phyloP scores from a whole-genome alignment of 805 yeast genomes.

The Deakozyma indianensis region DNA sequence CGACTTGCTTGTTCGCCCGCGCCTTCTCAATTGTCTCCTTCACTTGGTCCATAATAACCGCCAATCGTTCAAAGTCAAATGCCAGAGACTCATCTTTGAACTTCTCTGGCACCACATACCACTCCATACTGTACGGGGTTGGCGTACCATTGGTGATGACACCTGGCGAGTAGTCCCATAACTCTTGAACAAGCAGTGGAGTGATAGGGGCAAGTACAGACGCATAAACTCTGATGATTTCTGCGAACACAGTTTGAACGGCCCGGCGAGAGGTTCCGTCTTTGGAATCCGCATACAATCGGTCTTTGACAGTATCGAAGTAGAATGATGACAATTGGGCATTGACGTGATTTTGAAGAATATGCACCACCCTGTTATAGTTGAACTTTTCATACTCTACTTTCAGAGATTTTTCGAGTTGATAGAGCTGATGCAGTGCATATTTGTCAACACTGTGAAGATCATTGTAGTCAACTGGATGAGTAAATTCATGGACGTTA shows the following conservation, averaged over 20 bases:
- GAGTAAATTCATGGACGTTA: constrained; percentile 36
- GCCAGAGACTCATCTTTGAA: constrained; percentile 26
- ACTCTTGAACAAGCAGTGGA: constrained; percentile 80
- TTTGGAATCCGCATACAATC: constrained; percentile 55
- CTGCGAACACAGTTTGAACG: constrained; percentile 48
- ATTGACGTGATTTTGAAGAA: constrained; percentile 58
- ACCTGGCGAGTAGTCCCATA: constrained; percentile 48
- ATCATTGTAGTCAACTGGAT: constrained; percentile 9
- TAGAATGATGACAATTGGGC: constrained; percentile 66
- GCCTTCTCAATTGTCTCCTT: constrained; percentile 42
- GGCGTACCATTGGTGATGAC: constrained; percentile 14
- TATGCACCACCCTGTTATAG: constrained; percentile 57
- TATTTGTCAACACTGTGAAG: constrained; percentile 37
- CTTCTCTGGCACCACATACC: constrained; percentile 24
- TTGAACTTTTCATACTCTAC: constrained; percentile 41
- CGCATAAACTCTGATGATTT: constrained; percentile 44
- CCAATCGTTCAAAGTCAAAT: constrained; percentile 30
- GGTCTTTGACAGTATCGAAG: constrained; percentile 76
- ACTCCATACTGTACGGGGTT: constrained; percentile 37
- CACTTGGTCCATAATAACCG: constrained; percentile 34
- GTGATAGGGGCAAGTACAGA: constrained; percentile 63
- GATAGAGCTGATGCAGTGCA: constrained; percentile 39
- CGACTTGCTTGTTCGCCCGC: constrained; percentile 31
- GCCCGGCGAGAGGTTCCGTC: constrained; percentile 37
- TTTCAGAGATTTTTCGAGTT: constrained; percentile 29